phyloP scores from a whole-genome alignment of 148 eudicot genomes.

The Silene uniflora region DNA sequence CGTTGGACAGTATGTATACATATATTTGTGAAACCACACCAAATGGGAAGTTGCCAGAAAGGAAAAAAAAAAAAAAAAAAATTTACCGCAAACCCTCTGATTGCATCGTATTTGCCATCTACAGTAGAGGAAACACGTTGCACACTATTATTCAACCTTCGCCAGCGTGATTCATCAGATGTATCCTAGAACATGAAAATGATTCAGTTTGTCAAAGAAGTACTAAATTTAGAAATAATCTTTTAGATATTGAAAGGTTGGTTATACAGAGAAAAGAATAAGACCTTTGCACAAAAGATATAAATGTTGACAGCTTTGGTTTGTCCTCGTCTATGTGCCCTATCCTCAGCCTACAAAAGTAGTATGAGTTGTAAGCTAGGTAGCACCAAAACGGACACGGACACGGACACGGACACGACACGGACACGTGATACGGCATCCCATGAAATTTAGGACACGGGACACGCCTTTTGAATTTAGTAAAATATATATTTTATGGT shows the following conservation, averaged over 20 bases:
- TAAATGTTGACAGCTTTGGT: conserved; percentile 83
- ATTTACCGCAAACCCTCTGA: conserved; percentile 62
- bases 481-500: too few species aligned
- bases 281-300: conserved; percentile 92
- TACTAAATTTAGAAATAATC: conserved; percentile 3
- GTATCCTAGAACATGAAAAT: conserved; percentile 55
- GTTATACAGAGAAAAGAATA: conserved; percentile 1
- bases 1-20: neutral
- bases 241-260: neutral
- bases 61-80: neutral
- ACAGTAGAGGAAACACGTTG: conserved; percentile 76
- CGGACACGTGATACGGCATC: too few species aligned
- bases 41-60: neutral
- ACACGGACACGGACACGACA: too few species aligned
- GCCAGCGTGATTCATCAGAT: conserved; percentile 80
- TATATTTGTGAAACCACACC: neutral
- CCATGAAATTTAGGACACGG: too few species aligned
- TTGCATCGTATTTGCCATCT: conserved; percentile 82
- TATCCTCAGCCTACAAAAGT: conserved; percentile 77
- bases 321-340: conserved; percentile 97
- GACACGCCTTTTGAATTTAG: too few species aligned
- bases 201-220: conserved; percentile 14
- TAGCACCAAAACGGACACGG: too few species aligned
- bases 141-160: conserved; percentile 62
- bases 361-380: conserved; percentile 9